These are phyloP conservation scores for Ustilago sp. DNA, from an alignment of 1,284 basidiomycete species.

Conservation along the genomic window DNA sequence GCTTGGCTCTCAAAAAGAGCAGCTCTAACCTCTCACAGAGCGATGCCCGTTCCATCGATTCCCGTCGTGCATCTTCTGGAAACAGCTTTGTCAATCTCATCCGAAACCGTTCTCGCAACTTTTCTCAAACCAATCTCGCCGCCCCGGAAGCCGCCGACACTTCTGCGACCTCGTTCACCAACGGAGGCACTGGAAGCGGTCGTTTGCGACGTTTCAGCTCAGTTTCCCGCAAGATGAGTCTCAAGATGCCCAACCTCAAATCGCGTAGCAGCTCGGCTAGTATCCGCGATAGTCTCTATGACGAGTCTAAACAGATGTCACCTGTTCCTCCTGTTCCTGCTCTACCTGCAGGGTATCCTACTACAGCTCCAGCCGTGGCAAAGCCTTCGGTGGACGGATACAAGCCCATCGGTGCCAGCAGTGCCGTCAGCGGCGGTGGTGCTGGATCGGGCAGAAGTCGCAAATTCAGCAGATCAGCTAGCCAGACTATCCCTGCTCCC, in stretches of 20 bases:
- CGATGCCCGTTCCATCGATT: slow-evolving; percentile 51
- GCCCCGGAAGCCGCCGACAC: slow-evolving; percentile 18
- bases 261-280: slow-evolving; percentile 25
- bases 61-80: slow-evolving; percentile 34
- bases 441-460: slow-evolving; percentile 19
- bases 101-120: slow-evolving; percentile 43
- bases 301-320: slow-evolving; percentile 23
- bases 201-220: slow-evolving; percentile 45
- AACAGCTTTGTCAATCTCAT: slow-evolving; percentile 43
- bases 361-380: not conserved
- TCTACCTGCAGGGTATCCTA: slow-evolving; percentile 21
- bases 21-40: slow-evolving; percentile 49
- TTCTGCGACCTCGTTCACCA: not conserved
- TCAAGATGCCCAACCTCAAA: slow-evolving; percentile 41
- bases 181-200: not conserved
- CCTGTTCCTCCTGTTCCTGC: slow-evolving; percentile 28
- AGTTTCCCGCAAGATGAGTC: slow-evolving; percentile 43
- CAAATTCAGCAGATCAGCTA: slow-evolving; percentile 27
- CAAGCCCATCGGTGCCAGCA: slow-evolving; percentile 25
- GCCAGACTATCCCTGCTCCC: slow-evolving; percentile 12
- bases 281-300: slow-evolving; percentile 26
- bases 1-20: slow-evolving; percentile 42
- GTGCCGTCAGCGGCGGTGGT: not conserved
- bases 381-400: slow-evolving; percentile 14
- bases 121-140: slow-evolving; percentile 44